Conservation (phyloP, 2,329 filamentous ascomycete species). For the Fusarium sp. region DNA sequence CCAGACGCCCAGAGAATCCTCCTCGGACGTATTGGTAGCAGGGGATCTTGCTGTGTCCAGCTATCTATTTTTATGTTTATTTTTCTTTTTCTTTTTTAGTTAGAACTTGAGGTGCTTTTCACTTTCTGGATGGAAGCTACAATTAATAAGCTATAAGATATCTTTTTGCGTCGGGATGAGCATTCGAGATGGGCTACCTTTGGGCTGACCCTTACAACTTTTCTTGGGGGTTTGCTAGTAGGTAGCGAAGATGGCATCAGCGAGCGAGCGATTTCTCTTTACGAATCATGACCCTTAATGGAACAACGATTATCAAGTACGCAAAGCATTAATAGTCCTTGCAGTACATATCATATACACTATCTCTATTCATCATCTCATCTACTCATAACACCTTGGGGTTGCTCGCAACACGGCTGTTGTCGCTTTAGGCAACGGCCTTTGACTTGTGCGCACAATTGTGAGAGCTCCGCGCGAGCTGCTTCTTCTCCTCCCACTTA, state of each 20-base stretch:
- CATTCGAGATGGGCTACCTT: too few species aligned
- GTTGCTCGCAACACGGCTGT: not conserved
- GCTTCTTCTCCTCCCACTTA: slow-evolving; percentile 38
- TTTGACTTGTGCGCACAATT: slow-evolving; percentile 44
- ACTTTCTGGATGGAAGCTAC: not conserved
- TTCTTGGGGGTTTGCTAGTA: not conserved
- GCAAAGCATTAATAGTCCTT: not conserved
- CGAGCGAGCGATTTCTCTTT: slow-evolving; percentile 11
- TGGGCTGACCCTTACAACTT: not conserved
- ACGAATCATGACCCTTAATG: slow-evolving; percentile 4
- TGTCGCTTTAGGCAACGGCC: slow-evolving; percentile 28
- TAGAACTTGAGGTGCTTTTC: too few species aligned
- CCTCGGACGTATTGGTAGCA: slow-evolving; percentile 11
- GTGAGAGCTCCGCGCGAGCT: slow-evolving; percentile 43
- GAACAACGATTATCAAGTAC: not conserved
- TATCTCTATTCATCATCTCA: slow-evolving; percentile 13
- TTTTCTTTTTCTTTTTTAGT: too few species aligned
- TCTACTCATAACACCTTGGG: not conserved
- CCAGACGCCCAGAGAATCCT: slow-evolving; percentile 31
- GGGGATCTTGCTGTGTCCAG: too few species aligned
- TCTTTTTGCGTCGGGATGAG: too few species aligned
- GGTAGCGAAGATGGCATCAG: not conserved
- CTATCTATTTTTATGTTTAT: too few species aligned
- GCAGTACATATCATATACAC: slow-evolving; percentile 6
- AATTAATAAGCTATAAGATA: too few species aligned